Percentiles rank a stretch among this genome's conserved stretches.
Conservation (phyloP, 805 yeast species). For the Hagleromyces aurorensis region DNA sequence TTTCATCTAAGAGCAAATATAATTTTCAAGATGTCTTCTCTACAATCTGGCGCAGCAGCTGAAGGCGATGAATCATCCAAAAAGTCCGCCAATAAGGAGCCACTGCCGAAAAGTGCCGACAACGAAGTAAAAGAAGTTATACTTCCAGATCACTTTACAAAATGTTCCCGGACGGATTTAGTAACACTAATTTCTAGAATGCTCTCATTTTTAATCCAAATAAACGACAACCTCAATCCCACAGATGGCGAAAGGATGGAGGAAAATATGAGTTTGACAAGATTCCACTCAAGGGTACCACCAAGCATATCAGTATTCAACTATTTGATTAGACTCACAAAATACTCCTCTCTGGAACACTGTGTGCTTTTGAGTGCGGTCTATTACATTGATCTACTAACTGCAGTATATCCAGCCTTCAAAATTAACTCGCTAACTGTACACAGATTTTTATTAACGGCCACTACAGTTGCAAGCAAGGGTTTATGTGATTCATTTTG, state of each 20-base stretch:
- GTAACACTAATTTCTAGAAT: slow-evolving; percentile 68
- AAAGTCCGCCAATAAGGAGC: too few relatives aligned
- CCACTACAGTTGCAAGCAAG: slow-evolving; percentile 85
- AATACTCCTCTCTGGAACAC: slow-evolving; percentile 78
- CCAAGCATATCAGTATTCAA: slow-evolving; percentile 78
- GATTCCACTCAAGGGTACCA: slow-evolving; percentile 91
- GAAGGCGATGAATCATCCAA: too few relatives aligned
- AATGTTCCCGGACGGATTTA: slow-evolving; percentile 63
- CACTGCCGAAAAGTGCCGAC: slow-evolving; percentile 2
- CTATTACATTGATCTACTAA: slow-evolving; percentile 82
- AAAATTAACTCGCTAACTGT: slow-evolving; percentile 87
- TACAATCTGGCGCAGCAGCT: too few relatives aligned
- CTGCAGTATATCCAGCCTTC: slow-evolving; percentile 70
- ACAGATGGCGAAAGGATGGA: slow-evolving; percentile 16
- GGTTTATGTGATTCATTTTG: slow-evolving; percentile 91
- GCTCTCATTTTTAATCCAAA: slow-evolving; percentile 63
- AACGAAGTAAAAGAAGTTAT: slow-evolving; percentile 14
- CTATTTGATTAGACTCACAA: slow-evolving; percentile 67
- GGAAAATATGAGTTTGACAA: slow-evolving; percentile 46
- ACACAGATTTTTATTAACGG: slow-evolving; percentile 82
- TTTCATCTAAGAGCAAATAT: too few relatives aligned
- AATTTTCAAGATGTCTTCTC: too few relatives aligned
- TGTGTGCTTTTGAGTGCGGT: slow-evolving; percentile 74
- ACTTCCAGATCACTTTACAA: slow-evolving; percentile 40
- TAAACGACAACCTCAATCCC: slow-evolving; percentile 51